These are phyloP conservation scores for Pouteria glomerata DNA, from an alignment of 148 eudicot genomes.

Conservation along the genomic window DNA sequence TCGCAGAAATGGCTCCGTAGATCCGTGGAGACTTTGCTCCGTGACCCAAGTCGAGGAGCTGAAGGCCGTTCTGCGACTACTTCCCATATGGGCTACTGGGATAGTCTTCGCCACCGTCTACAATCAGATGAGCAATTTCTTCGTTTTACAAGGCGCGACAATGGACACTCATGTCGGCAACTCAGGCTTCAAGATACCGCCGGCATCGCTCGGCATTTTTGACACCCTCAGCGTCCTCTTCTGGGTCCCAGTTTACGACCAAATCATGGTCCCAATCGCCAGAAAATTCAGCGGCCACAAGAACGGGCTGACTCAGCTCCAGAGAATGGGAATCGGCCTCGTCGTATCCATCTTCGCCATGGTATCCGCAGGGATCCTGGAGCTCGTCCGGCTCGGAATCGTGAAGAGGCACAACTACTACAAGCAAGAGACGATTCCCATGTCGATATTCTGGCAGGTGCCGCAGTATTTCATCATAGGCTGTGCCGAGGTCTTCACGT, in stretches of 20 bases:
- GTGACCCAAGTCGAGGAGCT: conserved; percentile 67
- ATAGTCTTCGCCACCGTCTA: conserved; percentile 56
- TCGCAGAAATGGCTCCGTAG: conserved; percentile 3
- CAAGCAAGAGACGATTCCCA: conserved; percentile 3
- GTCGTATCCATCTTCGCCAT: conserved; percentile 46
- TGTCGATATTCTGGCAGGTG: conserved; percentile 47
- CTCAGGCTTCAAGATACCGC: conserved; percentile 37
- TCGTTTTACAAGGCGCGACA: conserved; percentile 38
- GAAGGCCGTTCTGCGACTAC: conserved; percentile 43
- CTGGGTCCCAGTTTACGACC: conserved; percentile 53
- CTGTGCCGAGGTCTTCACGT: conserved; percentile 50
- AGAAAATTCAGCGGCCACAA: conserved; percentile 41
- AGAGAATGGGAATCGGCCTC: conserved; percentile 56
- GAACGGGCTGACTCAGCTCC: conserved; percentile 45
- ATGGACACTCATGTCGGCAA: conserved; percentile 40
- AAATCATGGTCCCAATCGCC: conserved; percentile 35
- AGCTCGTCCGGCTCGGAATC: conserved; percentile 27
- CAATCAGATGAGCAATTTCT: conserved; percentile 49
- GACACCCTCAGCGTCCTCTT: conserved; percentile 42
- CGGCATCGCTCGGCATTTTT: conserved; percentile 42
- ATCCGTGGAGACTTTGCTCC: conserved; percentile 49
- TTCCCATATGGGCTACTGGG: conserved; percentile 66
- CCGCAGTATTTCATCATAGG: conserved; percentile 58
- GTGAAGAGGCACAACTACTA: conserved; percentile 18
- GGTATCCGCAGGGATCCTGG: conserved; percentile 43